These are phyloP conservation scores for Cryphonectria nitschkei DNA, from an alignment of 2,329 filamentous ascomycete species.

Conservation along the genomic window DNA sequence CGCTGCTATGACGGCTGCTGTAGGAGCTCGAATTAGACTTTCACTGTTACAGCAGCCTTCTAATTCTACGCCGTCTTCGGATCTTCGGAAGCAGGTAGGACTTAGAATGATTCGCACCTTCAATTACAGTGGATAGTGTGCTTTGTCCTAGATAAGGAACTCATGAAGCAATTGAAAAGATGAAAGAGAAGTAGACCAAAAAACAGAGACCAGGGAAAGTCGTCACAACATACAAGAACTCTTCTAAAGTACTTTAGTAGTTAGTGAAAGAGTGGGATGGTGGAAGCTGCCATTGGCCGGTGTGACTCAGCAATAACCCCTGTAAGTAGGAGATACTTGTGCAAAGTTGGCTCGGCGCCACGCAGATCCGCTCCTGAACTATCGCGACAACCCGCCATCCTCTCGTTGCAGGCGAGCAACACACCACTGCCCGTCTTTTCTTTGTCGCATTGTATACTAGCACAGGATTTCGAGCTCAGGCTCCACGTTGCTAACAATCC, in stretches of 20 bases:
- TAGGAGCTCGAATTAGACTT: background rate
- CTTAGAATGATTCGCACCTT: background rate
- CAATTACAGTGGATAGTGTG: background rate
- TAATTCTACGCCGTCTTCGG: background rate
- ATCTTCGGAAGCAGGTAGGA: background rate
- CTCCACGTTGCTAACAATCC: background rate
- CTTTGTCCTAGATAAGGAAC: background rate
- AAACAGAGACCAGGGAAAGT: background rate
- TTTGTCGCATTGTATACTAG: slow-evolving; percentile 12
- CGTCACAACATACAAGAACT: background rate
- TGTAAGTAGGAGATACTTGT: background rate
- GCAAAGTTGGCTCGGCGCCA: slow-evolving; percentile 1
- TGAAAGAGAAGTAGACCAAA: no score
- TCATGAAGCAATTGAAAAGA: no score
- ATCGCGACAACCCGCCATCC: background rate
- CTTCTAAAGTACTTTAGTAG: background rate
- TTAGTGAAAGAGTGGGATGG: background rate
- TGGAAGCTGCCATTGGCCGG: background rate
- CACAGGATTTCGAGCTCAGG: background rate
- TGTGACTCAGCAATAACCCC: background rate
- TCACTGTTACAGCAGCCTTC: background rate
- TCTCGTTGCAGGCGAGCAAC: slow-evolving; percentile 10
- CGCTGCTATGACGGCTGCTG: background rate
- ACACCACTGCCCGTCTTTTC: background rate
- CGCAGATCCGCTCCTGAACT: background rate